phyloP scores from a whole-genome alignment of 1,284 basidiomycete species.

The Cystobasidium sp. region DNA sequence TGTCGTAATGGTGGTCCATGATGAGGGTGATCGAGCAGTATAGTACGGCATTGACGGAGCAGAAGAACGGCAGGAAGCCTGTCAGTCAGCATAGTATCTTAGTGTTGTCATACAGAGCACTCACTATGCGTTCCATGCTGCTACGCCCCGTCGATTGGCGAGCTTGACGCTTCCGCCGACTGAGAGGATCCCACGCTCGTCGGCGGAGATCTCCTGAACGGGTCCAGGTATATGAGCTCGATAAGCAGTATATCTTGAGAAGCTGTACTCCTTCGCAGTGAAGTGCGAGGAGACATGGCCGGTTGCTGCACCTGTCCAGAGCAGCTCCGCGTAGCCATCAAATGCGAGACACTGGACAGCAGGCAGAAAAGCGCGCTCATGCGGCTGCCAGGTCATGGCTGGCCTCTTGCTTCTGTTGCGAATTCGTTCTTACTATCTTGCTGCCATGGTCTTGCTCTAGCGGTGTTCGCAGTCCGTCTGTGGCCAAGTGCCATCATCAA shows the following conservation, averaged over 20 bases:
- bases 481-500: too few species aligned
- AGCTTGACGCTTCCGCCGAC: conserved; percentile 57
- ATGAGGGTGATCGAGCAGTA: neutral
- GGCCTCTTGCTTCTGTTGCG: neutral
- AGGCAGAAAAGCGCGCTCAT: conserved; percentile 27
- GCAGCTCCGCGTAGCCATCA: conserved; percentile 84
- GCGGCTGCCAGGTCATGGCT: conserved; percentile 36
- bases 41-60: neutral
- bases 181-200: conserved; percentile 57
- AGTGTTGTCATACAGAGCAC: conserved; percentile 21
- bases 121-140: conserved; percentile 55
- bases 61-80: neutral
- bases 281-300: conserved; percentile 77
- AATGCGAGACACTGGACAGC: conserved; percentile 65
- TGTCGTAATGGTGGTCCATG: neutral
- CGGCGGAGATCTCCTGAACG: conserved; percentile 54
- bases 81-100: neutral
- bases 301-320: conserved; percentile 80
- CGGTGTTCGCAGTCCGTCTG: too few species aligned
- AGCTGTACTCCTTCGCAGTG: conserved; percentile 59
- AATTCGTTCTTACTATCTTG: neutral
- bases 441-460: neutral
- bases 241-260: conserved; percentile 52
- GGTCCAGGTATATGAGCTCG: conserved; percentile 51
- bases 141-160: conserved; percentile 56